Conservation (phyloP, 257 asterid species). For the Prunella vulgaris region DNA sequence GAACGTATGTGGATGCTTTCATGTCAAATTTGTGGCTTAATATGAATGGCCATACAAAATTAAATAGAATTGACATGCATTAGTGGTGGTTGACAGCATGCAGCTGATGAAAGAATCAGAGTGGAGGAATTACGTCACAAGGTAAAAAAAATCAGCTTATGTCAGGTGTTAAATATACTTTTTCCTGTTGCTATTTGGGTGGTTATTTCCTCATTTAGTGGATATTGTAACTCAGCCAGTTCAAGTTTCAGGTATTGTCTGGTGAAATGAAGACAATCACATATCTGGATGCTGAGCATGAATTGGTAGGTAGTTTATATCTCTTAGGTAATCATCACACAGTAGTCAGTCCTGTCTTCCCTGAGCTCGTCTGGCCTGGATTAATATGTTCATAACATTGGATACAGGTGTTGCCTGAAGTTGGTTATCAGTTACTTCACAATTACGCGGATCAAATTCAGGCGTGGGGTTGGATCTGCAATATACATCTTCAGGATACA, state of each 20-base stretch:
- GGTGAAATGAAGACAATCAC: slow-evolving; percentile 70
- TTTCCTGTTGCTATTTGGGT: slow-evolving; percentile 15
- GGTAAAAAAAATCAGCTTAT: slow-evolving; percentile 38
- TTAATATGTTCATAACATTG: slow-evolving; percentile 22
- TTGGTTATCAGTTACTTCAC: slow-evolving; percentile 80
- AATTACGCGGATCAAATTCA: slow-evolving; percentile 70
- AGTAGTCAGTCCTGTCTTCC: slow-evolving; percentile 6
- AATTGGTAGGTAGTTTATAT: slow-evolving; percentile 50
- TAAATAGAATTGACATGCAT: slow-evolving; percentile 8
- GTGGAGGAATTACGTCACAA: slow-evolving; percentile 84
- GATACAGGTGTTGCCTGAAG: slow-evolving; percentile 78
- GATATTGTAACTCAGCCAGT: slow-evolving; percentile 10
- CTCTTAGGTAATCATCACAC: slow-evolving; percentile 9
- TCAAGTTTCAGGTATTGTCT: slow-evolving; percentile 56
- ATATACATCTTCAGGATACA: slow-evolving; percentile 53
- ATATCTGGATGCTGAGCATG: slow-evolving; percentile 70
- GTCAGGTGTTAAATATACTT: slow-evolving; percentile 13
- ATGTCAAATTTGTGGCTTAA: not conserved
- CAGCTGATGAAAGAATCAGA: slow-evolving; percentile 97
- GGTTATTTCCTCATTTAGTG: slow-evolving; percentile 11
- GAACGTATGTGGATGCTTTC: not conserved
- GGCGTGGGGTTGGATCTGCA: slow-evolving; percentile 97
- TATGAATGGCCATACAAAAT: slow-evolving; percentile 13
- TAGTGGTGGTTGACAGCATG: slow-evolving; percentile 66
- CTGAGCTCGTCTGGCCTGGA: slow-evolving; percentile 11